These are phyloP conservation scores for Metarhizium humberi DNA, from an alignment of 2,329 filamentous ascomycete genomes.

Conservation along the genomic window DNA sequence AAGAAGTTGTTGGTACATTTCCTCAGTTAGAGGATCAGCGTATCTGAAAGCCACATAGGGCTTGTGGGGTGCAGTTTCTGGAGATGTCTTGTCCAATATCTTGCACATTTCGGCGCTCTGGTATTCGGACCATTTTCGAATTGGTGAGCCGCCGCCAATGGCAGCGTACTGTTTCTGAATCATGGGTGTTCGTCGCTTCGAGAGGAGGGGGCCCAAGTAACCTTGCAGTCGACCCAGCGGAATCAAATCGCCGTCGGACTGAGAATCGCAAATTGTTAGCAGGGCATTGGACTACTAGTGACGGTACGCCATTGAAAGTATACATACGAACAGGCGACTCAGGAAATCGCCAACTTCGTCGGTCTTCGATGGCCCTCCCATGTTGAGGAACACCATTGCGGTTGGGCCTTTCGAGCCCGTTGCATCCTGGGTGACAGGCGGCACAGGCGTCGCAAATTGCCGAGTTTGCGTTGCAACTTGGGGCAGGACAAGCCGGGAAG, in stretches of 20 bases:
- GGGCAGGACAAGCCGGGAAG: constrained; percentile 18
- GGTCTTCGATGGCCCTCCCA: constrained; percentile 88
- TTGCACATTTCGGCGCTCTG: constrained; percentile 96
- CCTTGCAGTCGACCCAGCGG: constrained; percentile 86
- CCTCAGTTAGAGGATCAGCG: constrained; percentile 83
- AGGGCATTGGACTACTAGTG: not conserved
- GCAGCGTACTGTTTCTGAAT: constrained; percentile 92
- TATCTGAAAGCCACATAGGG: constrained; percentile 98
- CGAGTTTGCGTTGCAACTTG: constrained; percentile 22
- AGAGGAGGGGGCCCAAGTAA: constrained; percentile 84
- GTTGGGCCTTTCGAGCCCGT: constrained; percentile 70
- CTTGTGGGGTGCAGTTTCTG: constrained; percentile 91
- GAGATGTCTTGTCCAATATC: constrained; percentile 80
- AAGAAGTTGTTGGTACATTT: constrained; percentile 78
- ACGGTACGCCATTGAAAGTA: not conserved
- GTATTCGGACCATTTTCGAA: constrained; percentile 95
- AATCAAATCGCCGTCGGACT: constrained; percentile 91
- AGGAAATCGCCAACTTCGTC: constrained; percentile 85
- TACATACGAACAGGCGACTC: constrained; percentile 78
- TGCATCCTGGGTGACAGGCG: constrained; percentile 72
- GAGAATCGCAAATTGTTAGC: constrained; percentile 6
- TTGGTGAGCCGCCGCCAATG: constrained; percentile 95
- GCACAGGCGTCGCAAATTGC: constrained; percentile 37
- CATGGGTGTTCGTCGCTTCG: constrained; percentile 81
- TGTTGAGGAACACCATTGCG: constrained; percentile 98